Evolutionary conservation across 495 filamentous ascomycete species (phyloP), one percentile per base, ranked within the genome.

Genomic region (Penicillium crystallinum): DNA sequence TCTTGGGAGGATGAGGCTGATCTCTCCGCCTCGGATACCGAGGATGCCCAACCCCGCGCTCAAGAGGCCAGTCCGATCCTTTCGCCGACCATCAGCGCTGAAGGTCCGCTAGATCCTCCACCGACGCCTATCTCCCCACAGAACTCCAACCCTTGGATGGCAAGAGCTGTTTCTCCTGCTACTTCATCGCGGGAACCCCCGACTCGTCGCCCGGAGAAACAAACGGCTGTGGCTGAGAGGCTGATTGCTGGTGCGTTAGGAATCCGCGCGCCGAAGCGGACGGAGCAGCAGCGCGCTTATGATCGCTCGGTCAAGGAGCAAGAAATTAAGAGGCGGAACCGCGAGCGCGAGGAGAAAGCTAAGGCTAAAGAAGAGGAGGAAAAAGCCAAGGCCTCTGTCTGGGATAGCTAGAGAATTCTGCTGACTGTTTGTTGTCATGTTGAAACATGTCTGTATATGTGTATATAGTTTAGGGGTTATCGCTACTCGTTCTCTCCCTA

Each of bases 191-290:
- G 58, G 49, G 57, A 43, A 21, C 51, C 50, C 33, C 58, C 58
- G 29, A 57, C 57, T 17, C 67, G 72, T 38, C 67, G 91, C 49
- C 93, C 90, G 0, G 91, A 95, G 71, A 98, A 93, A 71, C 91
- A 91, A 52, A 93, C 91, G 53, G 90, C 91, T 2, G 89, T 92
- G 37, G 93, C 93, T 22, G 81, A 87, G 49, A 77, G 93, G 56
- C 76, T 98, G 84, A 97, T 98, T 63, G 90, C 91, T 0, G 88
- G 83, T 19, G 93, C 87, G 6, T 72, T 98, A 59, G 93, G 93
- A 4, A 81, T 97, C 35, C 81, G 82, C 53, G 81, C 88, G 30
- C 89, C 88, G 25, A 87, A 81, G 74, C 77, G 79, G 63, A 97
- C 88, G 10, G 90, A 95, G 62, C 92, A 97, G 71, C 85, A 96